Percentiles rank a stretch among this genome's conserved stretches.
Conservation (phyloP, 2,329 filamentous ascomycete genomes). For the Neonectria punicea region DNA sequence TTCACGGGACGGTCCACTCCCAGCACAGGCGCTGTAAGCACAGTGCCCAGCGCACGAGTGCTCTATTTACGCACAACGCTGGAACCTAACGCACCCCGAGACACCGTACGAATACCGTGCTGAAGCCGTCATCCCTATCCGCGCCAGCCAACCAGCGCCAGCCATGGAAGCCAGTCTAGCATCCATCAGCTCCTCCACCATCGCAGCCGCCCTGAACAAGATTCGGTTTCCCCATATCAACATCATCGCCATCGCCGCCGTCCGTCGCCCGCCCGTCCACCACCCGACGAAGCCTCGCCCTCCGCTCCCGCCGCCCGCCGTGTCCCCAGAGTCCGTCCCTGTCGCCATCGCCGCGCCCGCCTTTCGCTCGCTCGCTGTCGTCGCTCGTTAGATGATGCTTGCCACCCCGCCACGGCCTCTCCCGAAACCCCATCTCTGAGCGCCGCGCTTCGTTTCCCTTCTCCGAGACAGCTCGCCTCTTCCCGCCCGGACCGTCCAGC, state of each 20-base stretch:
- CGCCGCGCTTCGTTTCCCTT: slow-evolving; percentile 28
- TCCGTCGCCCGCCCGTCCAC: slow-evolving; percentile 10
- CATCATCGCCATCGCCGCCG: slow-evolving; percentile 17
- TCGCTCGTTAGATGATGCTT: slow-evolving; percentile 42
- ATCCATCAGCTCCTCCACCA: slow-evolving; percentile 7
- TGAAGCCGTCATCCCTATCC: slow-evolving; percentile 8
- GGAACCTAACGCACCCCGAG: neutral
- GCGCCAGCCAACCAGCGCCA: slow-evolving; percentile 24
- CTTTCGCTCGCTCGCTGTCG: slow-evolving; percentile 21
- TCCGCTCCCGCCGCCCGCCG: neutral
- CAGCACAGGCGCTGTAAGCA: neutral
- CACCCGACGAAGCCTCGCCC: slow-evolving; percentile 17
- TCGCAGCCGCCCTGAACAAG: slow-evolving; percentile 13
- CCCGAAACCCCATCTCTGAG: slow-evolving; percentile 38
- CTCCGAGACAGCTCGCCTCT: slow-evolving; percentile 23
- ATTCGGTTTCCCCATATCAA: slow-evolving; percentile 16
- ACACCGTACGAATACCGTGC: neutral
- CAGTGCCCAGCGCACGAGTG: neutral
- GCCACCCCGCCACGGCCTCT: slow-evolving; percentile 40
- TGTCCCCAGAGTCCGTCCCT: slow-evolving; percentile 10
- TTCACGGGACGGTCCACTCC: slow-evolving; percentile 26
- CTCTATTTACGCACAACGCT: neutral
- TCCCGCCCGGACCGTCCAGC: slow-evolving; percentile 12
- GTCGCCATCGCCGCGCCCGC: slow-evolving; percentile 22
- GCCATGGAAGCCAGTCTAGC: slow-evolving; percentile 19